Evolutionary conservation across 169 alveolate genomes (phyloP).

Genomic region (Plasmodium gallinaceum): DNA sequence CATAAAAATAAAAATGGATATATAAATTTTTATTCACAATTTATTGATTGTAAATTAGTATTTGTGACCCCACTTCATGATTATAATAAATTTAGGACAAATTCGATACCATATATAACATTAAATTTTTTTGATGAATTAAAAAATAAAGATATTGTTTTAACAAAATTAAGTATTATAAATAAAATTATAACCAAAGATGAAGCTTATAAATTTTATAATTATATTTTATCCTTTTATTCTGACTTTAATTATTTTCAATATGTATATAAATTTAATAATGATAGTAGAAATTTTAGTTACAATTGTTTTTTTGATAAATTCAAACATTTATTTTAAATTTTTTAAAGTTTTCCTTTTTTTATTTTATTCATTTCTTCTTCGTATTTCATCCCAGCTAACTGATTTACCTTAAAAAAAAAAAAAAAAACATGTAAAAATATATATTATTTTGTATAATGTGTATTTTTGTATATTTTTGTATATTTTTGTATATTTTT

Average conservation of each 20-base stretch:
- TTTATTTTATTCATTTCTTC: conserved; percentile 30
- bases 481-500: conserved; percentile 9
- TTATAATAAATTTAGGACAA: conserved; percentile 36
- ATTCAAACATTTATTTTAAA: conserved; percentile 49
- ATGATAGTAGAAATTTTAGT: conserved; percentile 71
- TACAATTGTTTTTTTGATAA: conserved; percentile 27
- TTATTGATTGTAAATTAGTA: conserved; percentile 46
- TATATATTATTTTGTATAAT: background rate
- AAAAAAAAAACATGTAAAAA: background rate
- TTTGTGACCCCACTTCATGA: conserved; percentile 39
- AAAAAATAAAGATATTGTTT: conserved; percentile 50
- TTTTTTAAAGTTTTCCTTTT: background rate
- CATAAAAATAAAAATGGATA: conserved; percentile 65
- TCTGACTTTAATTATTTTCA: conserved; percentile 58
- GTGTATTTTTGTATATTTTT: background rate
- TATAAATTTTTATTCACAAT: conserved; percentile 50
- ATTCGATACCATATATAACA: conserved; percentile 64
- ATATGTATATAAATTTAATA: conserved; percentile 52
- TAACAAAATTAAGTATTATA: conserved; percentile 49
- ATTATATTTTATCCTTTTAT: conserved; percentile 52
- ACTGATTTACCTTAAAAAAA: conserved; percentile 33
- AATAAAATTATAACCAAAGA: conserved; percentile 42
- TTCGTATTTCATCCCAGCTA: conserved; percentile 74
- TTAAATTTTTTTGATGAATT: conserved; percentile 70
- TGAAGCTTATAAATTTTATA: conserved; percentile 64